Evolutionary conservation across 306 rosid species (phyloP).

Genomic region (Comarum palustre): DNA sequence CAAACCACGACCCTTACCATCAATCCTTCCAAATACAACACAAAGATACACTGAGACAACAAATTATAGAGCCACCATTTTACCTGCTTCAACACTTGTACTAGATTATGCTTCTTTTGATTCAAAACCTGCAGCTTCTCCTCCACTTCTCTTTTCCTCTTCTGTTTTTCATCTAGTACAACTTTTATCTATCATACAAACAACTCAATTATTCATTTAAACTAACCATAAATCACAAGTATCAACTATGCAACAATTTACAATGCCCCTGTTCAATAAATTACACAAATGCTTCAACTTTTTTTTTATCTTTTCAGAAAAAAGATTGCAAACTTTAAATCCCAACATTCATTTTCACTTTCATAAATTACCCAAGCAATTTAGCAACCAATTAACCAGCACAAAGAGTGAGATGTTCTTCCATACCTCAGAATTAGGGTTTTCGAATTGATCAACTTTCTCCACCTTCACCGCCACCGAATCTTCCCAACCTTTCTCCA

Average conservation of each 20-base stretch:
- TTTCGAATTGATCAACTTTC: slow-evolving; percentile 34
- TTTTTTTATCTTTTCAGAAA: not conserved
- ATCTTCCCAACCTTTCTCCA: slow-evolving; percentile 36
- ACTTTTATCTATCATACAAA: slow-evolving; percentile 42
- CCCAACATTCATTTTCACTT: not conserved
- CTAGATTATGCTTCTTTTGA: slow-evolving; percentile 75
- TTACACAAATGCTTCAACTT: not conserved
- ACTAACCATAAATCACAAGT: slow-evolving; percentile 1
- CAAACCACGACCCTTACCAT: slow-evolving; percentile 3
- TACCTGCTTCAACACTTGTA: slow-evolving; percentile 88
- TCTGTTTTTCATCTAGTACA: slow-evolving; percentile 38
- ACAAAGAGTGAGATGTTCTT: not conserved
- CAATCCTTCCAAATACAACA: not conserved
- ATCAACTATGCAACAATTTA: not conserved
- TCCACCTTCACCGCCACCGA: slow-evolving; percentile 22
- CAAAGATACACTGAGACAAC: not conserved
- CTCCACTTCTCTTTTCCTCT: slow-evolving; percentile 75
- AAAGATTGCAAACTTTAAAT: not conserved
- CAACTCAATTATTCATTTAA: not conserved
- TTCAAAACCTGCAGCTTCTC: slow-evolving; percentile 71
- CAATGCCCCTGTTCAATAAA: not conserved
- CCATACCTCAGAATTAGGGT: slow-evolving; percentile 42
- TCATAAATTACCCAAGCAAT: not conserved
- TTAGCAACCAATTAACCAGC: not conserved
- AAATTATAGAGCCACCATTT: not conserved